Conservation (phyloP, 108 stramenopile genomes). For the Nannochloropsis granulata region DNA sequence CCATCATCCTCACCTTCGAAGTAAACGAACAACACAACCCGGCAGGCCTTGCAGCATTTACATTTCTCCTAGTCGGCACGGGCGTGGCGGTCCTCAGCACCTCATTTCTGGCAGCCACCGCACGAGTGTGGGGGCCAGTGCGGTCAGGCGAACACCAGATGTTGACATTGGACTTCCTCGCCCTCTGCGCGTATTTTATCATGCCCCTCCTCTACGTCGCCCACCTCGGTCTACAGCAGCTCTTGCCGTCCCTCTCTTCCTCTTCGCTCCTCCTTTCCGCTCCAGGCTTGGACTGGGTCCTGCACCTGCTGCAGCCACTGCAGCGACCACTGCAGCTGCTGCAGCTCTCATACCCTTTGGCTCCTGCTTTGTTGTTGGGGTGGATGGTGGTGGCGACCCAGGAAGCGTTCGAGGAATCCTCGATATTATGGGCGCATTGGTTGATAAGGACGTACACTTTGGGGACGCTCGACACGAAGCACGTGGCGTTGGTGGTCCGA, state of each 20-base stretch:
- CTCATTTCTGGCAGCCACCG: background rate
- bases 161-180: background rate
- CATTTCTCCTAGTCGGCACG: background rate
- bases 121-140: background rate
- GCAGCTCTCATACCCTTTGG: background rate
- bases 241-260: background rate
- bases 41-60: background rate
- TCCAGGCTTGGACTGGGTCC: background rate
- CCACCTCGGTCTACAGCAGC: background rate
- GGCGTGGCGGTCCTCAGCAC: background rate
- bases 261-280: background rate
- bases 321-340: background rate
- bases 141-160: background rate
- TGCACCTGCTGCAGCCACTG: background rate
- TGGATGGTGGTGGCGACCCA: background rate
- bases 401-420: background rate
- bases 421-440: background rate
- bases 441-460: background rate
- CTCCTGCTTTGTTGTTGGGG: background rate
- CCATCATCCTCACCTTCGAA: background rate
- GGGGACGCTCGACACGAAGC: background rate
- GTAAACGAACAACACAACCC: background rate
- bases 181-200: background rate
- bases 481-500: background rate
- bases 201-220: background rate